Conservation (phyloP, 148 eudicot species). For the Rhododendron henanense region DNA sequence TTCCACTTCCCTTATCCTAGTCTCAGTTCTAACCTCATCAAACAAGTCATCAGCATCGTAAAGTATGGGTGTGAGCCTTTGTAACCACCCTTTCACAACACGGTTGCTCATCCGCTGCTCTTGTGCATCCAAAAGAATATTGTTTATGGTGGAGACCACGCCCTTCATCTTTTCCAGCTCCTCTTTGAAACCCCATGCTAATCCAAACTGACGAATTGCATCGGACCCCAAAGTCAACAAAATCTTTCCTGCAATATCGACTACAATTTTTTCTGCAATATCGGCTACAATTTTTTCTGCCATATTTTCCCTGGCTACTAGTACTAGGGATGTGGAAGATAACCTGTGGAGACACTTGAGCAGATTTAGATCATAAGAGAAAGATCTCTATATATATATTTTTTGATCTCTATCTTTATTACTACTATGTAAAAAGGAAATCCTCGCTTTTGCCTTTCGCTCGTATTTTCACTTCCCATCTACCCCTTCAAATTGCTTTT, state of each 20-base stretch:
- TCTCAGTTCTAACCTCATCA: neutral
- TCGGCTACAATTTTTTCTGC: too few species aligned
- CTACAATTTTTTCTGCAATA: neutral
- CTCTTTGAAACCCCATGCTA: neutral
- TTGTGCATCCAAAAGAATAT: neutral
- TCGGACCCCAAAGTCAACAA: neutral
- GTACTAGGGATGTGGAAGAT: too few species aligned
- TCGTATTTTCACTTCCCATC: too few species aligned
- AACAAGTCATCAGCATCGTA: constrained; percentile 8
- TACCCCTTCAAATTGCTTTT: too few species aligned
- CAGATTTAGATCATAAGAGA: too few species aligned
- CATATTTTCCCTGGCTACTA: too few species aligned
- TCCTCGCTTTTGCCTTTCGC: too few species aligned
- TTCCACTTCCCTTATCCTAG: neutral
- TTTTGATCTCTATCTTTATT: too few species aligned
- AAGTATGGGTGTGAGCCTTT: constrained; percentile 11
- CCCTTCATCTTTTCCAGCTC: neutral
- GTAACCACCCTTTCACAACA: neutral
- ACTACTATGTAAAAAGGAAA: too few species aligned
- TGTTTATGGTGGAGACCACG: neutral
- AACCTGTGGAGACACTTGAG: too few species aligned
- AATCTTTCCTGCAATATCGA: neutral
- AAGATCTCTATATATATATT: too few species aligned
- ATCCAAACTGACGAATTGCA: neutral
- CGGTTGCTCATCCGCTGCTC: neutral